Percentiles rank a stretch among this genome's conserved stretches.
phyloP scores from a whole-genome alignment of 2,329 filamentous ascomycete species.

The Zasmidium angulare region DNA sequence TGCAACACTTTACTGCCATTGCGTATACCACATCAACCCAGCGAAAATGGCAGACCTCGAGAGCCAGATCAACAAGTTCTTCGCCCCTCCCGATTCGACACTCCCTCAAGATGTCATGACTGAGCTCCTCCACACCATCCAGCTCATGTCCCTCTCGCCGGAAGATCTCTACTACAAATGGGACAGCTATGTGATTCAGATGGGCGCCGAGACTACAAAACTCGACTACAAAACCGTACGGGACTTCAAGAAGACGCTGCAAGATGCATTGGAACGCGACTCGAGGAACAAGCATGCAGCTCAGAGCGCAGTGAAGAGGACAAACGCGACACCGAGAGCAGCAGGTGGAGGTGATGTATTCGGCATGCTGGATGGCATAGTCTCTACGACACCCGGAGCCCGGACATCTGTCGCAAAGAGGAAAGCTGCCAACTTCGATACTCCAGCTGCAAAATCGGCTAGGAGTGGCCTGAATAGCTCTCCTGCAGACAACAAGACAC shows the following conservation, averaged over 20 bases:
- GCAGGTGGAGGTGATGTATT: constrained; percentile 68
- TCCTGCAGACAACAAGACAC: constrained; percentile 46
- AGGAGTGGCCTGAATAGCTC: constrained; percentile 46
- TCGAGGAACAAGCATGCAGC: constrained; percentile 63
- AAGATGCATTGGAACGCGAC: constrained; percentile 78
- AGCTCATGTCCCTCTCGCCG: constrained; percentile 73
- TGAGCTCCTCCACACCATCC: constrained; percentile 83
- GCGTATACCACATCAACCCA: background rate
- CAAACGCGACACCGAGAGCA: constrained; percentile 59
- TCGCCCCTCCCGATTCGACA: constrained; percentile 48
- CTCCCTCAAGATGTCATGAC: constrained; percentile 75
- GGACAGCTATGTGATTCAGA: constrained; percentile 96
- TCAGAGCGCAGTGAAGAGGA: constrained; percentile 60
- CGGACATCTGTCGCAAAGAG: constrained; percentile 49
- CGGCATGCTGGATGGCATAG: constrained; percentile 56
- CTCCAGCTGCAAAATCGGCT: constrained; percentile 48
- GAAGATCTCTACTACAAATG: constrained; percentile 98
- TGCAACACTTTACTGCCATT: background rate
- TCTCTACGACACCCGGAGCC: constrained; percentile 45
- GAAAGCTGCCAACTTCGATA: constrained; percentile 47
- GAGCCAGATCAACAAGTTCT: constrained; percentile 60
- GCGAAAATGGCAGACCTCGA: constrained; percentile 50
- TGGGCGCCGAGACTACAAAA: constrained; percentile 76
- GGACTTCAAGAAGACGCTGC: constrained; percentile 81
- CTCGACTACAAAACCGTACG: constrained; percentile 69